Conservation (phyloP, 2,329 filamentous ascomycete species). For the Fusarium caatingaense region DNA sequence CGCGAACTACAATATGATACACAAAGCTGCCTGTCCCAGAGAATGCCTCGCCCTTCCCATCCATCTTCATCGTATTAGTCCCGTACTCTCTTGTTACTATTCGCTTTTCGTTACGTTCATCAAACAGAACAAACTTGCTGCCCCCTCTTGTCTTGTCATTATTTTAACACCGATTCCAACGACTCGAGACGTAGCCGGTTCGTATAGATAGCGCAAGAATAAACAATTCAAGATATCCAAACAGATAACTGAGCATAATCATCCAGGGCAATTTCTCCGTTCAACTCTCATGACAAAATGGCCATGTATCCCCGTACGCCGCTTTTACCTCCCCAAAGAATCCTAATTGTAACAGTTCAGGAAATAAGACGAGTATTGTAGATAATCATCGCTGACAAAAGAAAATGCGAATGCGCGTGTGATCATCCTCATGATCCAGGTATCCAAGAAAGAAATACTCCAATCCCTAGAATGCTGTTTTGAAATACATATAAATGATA, state of each 20-base stretch:
- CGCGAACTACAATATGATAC: slow-evolving; percentile 47
- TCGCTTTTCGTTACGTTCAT: slow-evolving; percentile 42
- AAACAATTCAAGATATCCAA: slow-evolving; percentile 27
- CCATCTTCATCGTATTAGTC: slow-evolving; percentile 37
- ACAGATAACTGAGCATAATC: slow-evolving; percentile 21
- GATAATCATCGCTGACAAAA: slow-evolving; percentile 43
- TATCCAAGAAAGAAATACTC: slow-evolving; percentile 41
- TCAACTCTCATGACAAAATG: slow-evolving; percentile 21
- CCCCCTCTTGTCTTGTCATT: slow-evolving; percentile 18
- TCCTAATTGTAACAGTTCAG: slow-evolving; percentile 23
- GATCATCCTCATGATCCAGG: slow-evolving; percentile 37
- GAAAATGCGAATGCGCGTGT: slow-evolving; percentile 37
- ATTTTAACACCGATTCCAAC: slow-evolving; percentile 13
- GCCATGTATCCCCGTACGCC: slow-evolving; percentile 14
- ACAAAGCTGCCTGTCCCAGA: slow-evolving; percentile 28
- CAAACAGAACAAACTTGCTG: slow-evolving; percentile 32
- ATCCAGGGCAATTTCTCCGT: slow-evolving; percentile 15
- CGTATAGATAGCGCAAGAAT: slow-evolving; percentile 31
- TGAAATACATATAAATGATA: slow-evolving; percentile 21
- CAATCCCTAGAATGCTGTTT: slow-evolving; percentile 26
- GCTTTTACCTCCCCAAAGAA: slow-evolving; percentile 26
- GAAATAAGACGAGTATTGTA: slow-evolving; percentile 20
- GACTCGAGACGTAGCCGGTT: slow-evolving; percentile 21
- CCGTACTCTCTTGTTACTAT: slow-evolving; percentile 27
- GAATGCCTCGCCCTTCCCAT: slow-evolving; percentile 18